A percentile compares a stretch with the other conserved stretches of the same genome.
phyloP scores from a whole-genome alignment of 208 protist genomes.

The Acanthamoeba lenticulata region DNA sequence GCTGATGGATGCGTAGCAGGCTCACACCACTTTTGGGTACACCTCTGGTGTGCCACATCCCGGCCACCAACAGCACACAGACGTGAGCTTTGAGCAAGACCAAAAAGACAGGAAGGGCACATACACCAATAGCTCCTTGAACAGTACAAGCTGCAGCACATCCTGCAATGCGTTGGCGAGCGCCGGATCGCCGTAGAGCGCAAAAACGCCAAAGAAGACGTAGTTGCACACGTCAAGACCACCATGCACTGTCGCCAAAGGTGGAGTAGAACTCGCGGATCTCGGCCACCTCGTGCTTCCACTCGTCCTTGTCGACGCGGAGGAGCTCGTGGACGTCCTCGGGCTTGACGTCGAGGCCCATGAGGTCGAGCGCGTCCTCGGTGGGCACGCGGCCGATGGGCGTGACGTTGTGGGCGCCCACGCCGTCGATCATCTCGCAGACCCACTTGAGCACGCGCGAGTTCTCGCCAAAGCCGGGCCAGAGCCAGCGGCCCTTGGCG shows the following conservation, averaged over 20 bases:
- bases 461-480: slow-evolving; percentile 91
- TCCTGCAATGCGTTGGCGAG: slow-evolving; percentile 79
- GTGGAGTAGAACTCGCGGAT: too few species aligned
- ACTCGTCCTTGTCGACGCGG: slow-evolving; percentile 75
- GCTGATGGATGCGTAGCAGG: slow-evolving; percentile 81
- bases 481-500: slow-evolving; percentile 83
- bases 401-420: not conserved
- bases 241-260: slow-evolving; percentile 79
- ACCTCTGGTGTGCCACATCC: too few species aligned
- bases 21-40: slow-evolving; percentile 78
- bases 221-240: slow-evolving; percentile 84
- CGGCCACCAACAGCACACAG: not conserved
- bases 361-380: slow-evolving; percentile 70
- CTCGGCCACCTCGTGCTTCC: slow-evolving; percentile 74
- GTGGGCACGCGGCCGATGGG: slow-evolving; percentile 83
- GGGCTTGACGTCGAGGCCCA: slow-evolving; percentile 74
- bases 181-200: slow-evolving; percentile 85
- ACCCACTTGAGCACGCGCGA: slow-evolving; percentile 84
- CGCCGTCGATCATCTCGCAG: slow-evolving; percentile 67
- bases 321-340: slow-evolving; percentile 76
- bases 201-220: slow-evolving; percentile 89
- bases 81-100: not conserved
- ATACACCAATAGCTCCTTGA: not conserved
- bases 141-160: slow-evolving; percentile 80
- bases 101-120: not conserved